phyloP scores from a whole-genome alignment of 129 eudicot species.

The Tanacetum coccineum region DNA sequence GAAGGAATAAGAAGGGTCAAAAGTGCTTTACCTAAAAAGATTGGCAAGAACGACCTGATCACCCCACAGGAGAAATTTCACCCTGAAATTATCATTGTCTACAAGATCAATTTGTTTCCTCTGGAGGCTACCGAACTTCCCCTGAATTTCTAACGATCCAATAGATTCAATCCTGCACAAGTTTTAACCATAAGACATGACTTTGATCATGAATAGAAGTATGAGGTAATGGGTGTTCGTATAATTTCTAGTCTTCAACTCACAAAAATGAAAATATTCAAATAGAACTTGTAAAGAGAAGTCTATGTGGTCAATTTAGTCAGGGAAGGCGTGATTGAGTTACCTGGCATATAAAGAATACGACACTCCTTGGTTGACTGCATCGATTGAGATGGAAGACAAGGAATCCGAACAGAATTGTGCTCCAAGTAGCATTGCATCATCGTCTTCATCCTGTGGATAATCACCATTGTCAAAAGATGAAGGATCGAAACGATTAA shows the following conservation, averaged over 20 bases:
- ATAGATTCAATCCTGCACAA: constrained; percentile 69
- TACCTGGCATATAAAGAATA: constrained; percentile 93
- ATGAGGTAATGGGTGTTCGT: background rate
- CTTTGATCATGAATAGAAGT: too few species aligned
- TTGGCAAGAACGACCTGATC: constrained; percentile 78
- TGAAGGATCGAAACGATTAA: background rate
- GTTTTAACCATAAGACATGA: background rate
- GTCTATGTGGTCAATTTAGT: constrained; percentile 3
- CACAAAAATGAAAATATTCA: background rate
- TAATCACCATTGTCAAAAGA: constrained; percentile 13
- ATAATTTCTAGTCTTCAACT: constrained; percentile 15
- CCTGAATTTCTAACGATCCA: constrained; percentile 70
- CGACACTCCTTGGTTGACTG: constrained; percentile 56
- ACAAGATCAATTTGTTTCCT: constrained; percentile 71
- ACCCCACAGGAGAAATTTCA: constrained; percentile 81
- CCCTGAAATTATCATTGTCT: constrained; percentile 65
- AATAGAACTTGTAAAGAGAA: constrained; percentile 2
- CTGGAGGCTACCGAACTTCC: constrained; percentile 56
- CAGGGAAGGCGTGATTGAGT: constrained; percentile 10
- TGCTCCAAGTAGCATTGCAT: constrained; percentile 90
- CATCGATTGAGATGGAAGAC: constrained; percentile 68
- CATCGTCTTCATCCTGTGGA: constrained; percentile 92
- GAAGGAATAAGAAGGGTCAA: too few species aligned
- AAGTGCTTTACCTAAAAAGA: constrained; percentile 63
- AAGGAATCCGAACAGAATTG: constrained; percentile 87